These are phyloP conservation scores for Ophiostoma pallidulum DNA, from an alignment of 2,329 filamentous ascomycete species.

Conservation along the genomic window DNA sequence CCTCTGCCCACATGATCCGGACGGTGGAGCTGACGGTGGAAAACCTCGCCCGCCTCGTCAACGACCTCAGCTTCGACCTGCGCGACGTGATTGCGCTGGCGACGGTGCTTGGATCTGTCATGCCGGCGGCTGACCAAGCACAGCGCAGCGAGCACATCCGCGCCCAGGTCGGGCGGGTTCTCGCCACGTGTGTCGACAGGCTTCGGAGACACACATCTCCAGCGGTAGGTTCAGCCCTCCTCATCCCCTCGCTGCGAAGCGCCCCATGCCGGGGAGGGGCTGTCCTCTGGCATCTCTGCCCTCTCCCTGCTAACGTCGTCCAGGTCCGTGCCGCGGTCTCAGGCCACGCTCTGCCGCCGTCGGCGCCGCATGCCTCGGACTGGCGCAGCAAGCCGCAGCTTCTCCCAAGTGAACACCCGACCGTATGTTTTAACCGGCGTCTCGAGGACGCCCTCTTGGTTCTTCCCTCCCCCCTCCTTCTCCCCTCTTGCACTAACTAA, in stretches of 20 bases:
- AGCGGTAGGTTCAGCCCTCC: slow-evolving; percentile 6
- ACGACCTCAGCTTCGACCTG: slow-evolving; percentile 18
- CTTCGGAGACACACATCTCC: slow-evolving; percentile 11
- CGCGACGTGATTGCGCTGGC: slow-evolving; percentile 19
- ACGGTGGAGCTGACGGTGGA: slow-evolving; percentile 19
- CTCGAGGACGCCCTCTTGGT: neutral
- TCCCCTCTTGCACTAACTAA: neutral
- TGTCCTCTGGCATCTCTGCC: neutral
- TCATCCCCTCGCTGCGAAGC: no score
- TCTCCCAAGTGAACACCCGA: neutral
- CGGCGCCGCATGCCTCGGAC: neutral
- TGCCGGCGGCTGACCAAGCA: slow-evolving; percentile 13
- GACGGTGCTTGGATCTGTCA: slow-evolving; percentile 18
- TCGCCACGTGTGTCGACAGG: slow-evolving; percentile 15
- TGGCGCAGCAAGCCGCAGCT: slow-evolving; percentile 9
- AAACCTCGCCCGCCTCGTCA: slow-evolving; percentile 15
- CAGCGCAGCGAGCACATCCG: slow-evolving; percentile 16
- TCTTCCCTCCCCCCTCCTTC: no score
- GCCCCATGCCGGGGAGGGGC: neutral
- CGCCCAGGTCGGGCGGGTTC: slow-evolving; percentile 14
- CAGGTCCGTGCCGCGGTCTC: slow-evolving; percentile 8
- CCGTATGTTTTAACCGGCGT: neutral
- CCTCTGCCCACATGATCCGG: slow-evolving; percentile 16
- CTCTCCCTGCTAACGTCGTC: neutral
- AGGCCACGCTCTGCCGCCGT: neutral